Base-by-base conservation (phyloP, 768 basidiomycete species). In the Mycena polygramma region DNA sequence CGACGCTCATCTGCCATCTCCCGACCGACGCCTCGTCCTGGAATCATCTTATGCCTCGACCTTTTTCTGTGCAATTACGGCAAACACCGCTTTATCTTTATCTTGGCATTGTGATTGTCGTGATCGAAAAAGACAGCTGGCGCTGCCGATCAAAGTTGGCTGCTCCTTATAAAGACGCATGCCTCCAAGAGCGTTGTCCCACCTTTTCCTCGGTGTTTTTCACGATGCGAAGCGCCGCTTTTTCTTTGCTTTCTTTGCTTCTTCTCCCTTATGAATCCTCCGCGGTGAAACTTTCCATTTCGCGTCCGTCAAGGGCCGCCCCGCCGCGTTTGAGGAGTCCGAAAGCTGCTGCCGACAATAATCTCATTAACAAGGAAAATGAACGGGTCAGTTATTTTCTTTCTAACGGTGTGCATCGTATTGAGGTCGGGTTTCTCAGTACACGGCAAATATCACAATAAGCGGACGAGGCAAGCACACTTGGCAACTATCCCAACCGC, bases 391-490 rank as follows among this genome's bases (percentile, higher is more conserved):
- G 70, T 59, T 1, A 4, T 48, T 24, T 60, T 15, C 14, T 11
- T 35, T 11, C 7, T 46, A 5, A 3, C 17, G 10, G 5, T 8
- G 17, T 26, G 7, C 5, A 24, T 13, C 57, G 14, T 22, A 13
- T 57, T 54, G n/a, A 57, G 9, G 15, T 35, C 15, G 7, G 17
- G 17, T 52, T 43, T 17, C 24, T n/a, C 53, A 64, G 68, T 73
- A 73, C 54, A 69, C 68, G 15, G 68, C 68, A 49, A 73, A 73
- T 45, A 73, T 73, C 37, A 69, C 71, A 46, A 66, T 73, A 17
- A 69, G 60, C 26, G 71, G 71, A 14, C 58, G 67, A 69, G 71
- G 71, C 49, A 69, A 66, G 60, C 26, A 20, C 37, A 20, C 0
- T 53, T 71, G 7, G 11, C 7, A 41, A 6, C 19, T 30, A 39